Evolutionary conservation across 139 green algal genomes (phyloP), one percentile per base, ranked within the genome.

Genomic region (Desmodesmus armatus): DNA sequence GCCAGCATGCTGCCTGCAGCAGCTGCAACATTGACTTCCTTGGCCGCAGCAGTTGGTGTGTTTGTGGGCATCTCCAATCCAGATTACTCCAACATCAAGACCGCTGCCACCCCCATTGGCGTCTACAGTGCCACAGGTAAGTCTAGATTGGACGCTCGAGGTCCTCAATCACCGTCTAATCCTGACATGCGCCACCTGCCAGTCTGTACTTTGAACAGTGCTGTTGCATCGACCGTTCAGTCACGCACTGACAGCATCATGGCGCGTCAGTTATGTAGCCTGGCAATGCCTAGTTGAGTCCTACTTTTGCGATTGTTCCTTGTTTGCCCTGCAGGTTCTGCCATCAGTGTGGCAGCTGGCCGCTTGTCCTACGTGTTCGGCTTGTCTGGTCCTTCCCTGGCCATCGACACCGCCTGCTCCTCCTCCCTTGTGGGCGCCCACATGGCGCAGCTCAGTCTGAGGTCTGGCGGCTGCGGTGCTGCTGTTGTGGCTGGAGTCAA

Each of bases 331-430:
- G 27, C 90, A 93, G 90, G 90, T 15, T 90, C 90, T 44, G 91
- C 92, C 5, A 70, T 95, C 49, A 92, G 84, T 33, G 92, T 96
- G 60, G 91, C 92, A n/a, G 91, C 92, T 40, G 96, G 96, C 5
- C 89, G 96, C 5, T 31, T 98, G 40, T 94, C 92, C 35, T 99
- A 94, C 88, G 89, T 89, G 5, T 97, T 97, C 85, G 92, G 90
- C 15, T 65, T 98, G 62, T 89, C 88, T 51, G 95, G 95, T 31
- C 94, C 95, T 37, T 91, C 80, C 23, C 25, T 92, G 0, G 87
- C 87, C 49, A 89, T 96, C 1, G 94, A 98, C 88, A 97, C 94
- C 0, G 95, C 95, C 55, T 98, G 95, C 89, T 95, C 89, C n/a
- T 95, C 92, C 44, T 94, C 89, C 15, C 82, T 96, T 41, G 92